A percentile compares a stretch with the other conserved stretches of the same genome.
phyloP scores from a whole-genome alignment of 306 rosid species.

The Senna tora region DNA sequence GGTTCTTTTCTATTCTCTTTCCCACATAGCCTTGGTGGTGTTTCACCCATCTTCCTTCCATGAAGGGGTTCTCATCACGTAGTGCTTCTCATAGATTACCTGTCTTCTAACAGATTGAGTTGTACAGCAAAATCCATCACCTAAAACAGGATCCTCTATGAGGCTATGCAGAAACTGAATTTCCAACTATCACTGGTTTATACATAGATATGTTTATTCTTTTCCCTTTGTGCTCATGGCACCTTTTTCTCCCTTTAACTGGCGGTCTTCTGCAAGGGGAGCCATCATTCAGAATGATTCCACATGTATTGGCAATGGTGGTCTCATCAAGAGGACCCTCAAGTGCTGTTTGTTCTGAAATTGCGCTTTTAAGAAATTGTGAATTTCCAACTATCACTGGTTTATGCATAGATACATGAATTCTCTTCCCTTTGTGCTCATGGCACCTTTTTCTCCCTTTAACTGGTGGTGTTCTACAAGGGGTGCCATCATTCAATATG shows the following conservation, averaged over 20 bases:
- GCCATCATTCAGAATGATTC: constrained; percentile 63
- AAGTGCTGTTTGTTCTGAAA: background rate
- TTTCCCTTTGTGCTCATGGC: constrained; percentile 78
- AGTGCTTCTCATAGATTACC: constrained; percentile 24
- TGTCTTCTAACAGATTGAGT: constrained; percentile 16
- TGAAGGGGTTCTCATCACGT: constrained; percentile 17
- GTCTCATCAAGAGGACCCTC: constrained; percentile 34
- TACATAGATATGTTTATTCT: constrained; percentile 43
- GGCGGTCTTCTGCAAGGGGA: constrained; percentile 63
- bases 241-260: constrained; percentile 69
- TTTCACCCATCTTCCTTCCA: constrained; percentile 20
- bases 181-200: constrained; percentile 31
- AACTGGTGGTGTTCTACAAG: constrained; percentile 58
- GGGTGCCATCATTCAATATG: constrained; percentile 61
- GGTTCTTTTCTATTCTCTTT: constrained; percentile 8
- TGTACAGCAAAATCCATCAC: constrained; percentile 35
- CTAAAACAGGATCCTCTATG: constrained; percentile 14
- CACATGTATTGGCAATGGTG: constrained; percentile 51
- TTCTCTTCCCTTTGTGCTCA: constrained; percentile 80
- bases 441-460: constrained; percentile 74
- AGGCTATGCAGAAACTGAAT: constrained; percentile 17
- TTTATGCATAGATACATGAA: constrained; percentile 28
- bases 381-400: constrained; percentile 8
- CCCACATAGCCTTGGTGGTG: background rate
- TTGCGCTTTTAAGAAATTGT: background rate